Conservation (phyloP, 129 eudicot genomes). For the Centaurea solstitialis region DNA sequence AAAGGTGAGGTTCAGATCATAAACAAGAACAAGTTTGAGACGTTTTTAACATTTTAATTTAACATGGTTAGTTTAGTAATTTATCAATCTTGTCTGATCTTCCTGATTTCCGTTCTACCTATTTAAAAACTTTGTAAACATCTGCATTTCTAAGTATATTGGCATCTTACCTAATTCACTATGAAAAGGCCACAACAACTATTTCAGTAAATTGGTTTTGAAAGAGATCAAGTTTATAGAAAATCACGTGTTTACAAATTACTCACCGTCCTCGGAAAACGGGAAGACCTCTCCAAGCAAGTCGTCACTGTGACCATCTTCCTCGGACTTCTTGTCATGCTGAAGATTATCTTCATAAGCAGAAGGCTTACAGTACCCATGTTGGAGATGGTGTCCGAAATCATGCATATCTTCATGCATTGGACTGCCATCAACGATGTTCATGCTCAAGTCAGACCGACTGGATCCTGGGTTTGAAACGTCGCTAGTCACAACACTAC, state of each 20-base stretch:
- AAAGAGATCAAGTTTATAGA: not conserved
- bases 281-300: constrained; percentile 55
- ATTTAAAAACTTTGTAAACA: too few relatives aligned
- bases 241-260: not conserved
- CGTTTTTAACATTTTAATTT: not conserved
- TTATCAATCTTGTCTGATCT: not conserved
- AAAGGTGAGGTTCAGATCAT: not conserved
- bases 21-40: not conserved
- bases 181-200: too few relatives aligned
- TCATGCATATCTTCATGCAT: constrained; percentile 46
- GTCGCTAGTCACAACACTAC: constrained; percentile 41
- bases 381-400: constrained; percentile 37
- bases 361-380: constrained; percentile 45
- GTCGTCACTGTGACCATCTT: constrained; percentile 48
- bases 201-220: too few relatives aligned
- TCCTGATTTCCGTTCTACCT: not conserved
- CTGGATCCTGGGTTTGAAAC: constrained; percentile 47
- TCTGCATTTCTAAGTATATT: not conserved
- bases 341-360: constrained; percentile 35
- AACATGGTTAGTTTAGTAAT: not conserved
- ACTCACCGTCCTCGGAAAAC: constrained; percentile 54
- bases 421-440: constrained; percentile 39
- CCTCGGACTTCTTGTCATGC: constrained; percentile 31
- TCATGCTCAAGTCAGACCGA: constrained; percentile 52
- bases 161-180: not conserved